phyloP scores from a whole-genome alignment of 1,139 yeast genomes.

The Lodderomyces theae region DNA sequence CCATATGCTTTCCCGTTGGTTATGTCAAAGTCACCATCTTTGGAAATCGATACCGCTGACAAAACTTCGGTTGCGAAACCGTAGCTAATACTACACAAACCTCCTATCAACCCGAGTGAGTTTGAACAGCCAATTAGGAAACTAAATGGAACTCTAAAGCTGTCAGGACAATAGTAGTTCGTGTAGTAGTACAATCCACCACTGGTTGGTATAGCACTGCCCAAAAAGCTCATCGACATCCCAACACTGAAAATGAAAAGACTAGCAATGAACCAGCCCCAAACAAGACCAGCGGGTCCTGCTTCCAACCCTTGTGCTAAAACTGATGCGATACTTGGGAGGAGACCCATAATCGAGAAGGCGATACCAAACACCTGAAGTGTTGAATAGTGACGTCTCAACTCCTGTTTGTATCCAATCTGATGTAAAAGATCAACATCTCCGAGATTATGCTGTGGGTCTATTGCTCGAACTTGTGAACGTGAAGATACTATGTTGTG shows the following conservation, averaged over 20 bases:
- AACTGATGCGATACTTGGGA: slow-evolving; percentile 45
- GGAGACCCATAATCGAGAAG: slow-evolving; percentile 51
- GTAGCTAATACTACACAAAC: slow-evolving; percentile 37
- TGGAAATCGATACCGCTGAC: slow-evolving; percentile 32
- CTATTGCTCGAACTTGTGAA: slow-evolving; percentile 27
- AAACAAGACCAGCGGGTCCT: slow-evolving; percentile 49
- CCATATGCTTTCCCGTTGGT: slow-evolving; percentile 35
- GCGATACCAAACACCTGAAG: slow-evolving; percentile 54
- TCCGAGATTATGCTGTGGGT: slow-evolving; percentile 24
- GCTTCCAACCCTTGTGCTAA: slow-evolving; percentile 36
- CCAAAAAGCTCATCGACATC: slow-evolving; percentile 61
- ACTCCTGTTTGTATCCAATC: slow-evolving; percentile 53
- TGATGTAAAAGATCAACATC: slow-evolving; percentile 52
- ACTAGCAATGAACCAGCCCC: slow-evolving; percentile 74
- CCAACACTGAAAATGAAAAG: slow-evolving; percentile 58
- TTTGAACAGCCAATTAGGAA: slow-evolving; percentile 47
- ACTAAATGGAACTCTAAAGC: slow-evolving; percentile 32
- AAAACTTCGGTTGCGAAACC: slow-evolving; percentile 38
- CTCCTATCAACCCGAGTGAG: slow-evolving; percentile 35
- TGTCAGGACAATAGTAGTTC: slow-evolving; percentile 35
- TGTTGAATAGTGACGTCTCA: slow-evolving; percentile 46
- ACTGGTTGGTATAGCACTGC: slow-evolving; percentile 69
- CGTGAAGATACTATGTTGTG: slow-evolving; percentile 23
- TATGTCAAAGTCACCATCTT: slow-evolving; percentile 31
- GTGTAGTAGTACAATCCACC: slow-evolving; percentile 69